Conservation (phyloP, 106 monocot species). For the Hemerocallis citrina region DNA sequence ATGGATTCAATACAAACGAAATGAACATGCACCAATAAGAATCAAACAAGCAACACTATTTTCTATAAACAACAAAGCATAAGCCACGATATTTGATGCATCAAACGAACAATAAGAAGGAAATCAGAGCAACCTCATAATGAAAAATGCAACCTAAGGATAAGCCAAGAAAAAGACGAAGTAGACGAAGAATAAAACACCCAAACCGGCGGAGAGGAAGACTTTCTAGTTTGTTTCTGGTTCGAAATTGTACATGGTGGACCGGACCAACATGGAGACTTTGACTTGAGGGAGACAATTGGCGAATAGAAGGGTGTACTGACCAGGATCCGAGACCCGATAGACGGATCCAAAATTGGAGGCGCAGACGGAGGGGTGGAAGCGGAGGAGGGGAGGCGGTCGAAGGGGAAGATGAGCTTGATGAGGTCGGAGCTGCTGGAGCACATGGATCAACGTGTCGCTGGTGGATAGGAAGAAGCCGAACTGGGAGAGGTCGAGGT, state of each 20-base stretch:
- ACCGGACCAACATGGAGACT: slow-evolving; percentile 56
- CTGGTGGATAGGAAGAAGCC: slow-evolving; percentile 77
- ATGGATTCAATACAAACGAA: no score
- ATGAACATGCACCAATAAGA: no score
- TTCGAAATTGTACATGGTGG: slow-evolving; percentile 76
- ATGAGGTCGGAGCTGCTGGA: slow-evolving; percentile 56
- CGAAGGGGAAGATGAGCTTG: slow-evolving; percentile 57
- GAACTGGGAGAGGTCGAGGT: slow-evolving; percentile 54
- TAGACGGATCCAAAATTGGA: slow-evolving; percentile 25
- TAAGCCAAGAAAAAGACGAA: slow-evolving; percentile 12
- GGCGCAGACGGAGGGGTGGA: slow-evolving; percentile 14
- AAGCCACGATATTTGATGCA: no score
- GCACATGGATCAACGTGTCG: slow-evolving; percentile 72
- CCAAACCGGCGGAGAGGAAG: slow-evolving; percentile 26
- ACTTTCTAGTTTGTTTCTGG: slow-evolving; percentile 6
- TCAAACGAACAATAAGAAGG: no score
- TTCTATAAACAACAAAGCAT: no score
- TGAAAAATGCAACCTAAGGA: no score
- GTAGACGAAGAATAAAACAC: slow-evolving; percentile 15
- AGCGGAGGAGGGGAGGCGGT: slow-evolving; percentile 28
- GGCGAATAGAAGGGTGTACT: slow-evolving; percentile 83
- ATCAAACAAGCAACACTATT: no score
- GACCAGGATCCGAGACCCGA: slow-evolving; percentile 37
- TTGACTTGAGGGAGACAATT: slow-evolving; percentile 48
- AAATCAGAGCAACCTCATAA: no score